Evolutionary conservation across 2,329 filamentous ascomycete species (phyloP).

Genomic region (Exserohilum rostratum): DNA sequence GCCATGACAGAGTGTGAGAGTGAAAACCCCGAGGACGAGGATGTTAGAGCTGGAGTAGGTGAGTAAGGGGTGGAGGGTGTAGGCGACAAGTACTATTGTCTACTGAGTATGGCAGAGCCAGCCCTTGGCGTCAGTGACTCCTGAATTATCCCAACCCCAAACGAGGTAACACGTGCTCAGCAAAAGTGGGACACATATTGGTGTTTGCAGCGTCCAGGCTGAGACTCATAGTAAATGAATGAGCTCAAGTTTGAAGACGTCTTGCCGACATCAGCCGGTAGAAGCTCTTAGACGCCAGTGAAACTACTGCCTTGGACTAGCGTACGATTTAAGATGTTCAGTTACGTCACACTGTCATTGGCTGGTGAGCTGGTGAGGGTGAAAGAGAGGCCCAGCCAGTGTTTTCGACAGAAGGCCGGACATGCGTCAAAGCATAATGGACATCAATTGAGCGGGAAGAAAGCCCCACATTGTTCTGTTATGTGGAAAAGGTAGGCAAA

Average conservation of each 20-base stretch:
- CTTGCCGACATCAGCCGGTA: slow-evolving; percentile 9
- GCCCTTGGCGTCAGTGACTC: not conserved
- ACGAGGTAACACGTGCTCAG: not conserved
- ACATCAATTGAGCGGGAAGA: too few relatives aligned
- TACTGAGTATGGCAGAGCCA: not conserved
- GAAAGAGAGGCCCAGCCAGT: not conserved
- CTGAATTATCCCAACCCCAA: not conserved
- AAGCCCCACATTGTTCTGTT: too few relatives aligned
- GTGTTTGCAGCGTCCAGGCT: slow-evolving; percentile 14
- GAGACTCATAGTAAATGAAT: slow-evolving; percentile 11
- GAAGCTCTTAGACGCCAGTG: not conserved
- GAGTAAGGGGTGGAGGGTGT: not conserved
- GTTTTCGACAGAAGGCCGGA: not conserved
- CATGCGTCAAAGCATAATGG: not conserved
- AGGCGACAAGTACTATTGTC: slow-evolving; percentile 6
- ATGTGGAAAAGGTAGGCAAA: too few relatives aligned
- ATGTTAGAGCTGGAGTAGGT: too few relatives aligned
- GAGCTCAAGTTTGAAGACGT: slow-evolving; percentile 14
- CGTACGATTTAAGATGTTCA: not conserved
- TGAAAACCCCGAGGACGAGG: too few relatives aligned
- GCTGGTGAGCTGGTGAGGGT: not conserved
- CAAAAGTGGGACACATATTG: slow-evolving; percentile 9
- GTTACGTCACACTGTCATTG: not conserved
- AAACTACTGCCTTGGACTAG: slow-evolving; percentile 7
- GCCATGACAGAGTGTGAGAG: not conserved